Evolutionary conservation across 2,329 filamentous ascomycete genomes (phyloP).

Genomic region (Neurospora crassa): DNA sequence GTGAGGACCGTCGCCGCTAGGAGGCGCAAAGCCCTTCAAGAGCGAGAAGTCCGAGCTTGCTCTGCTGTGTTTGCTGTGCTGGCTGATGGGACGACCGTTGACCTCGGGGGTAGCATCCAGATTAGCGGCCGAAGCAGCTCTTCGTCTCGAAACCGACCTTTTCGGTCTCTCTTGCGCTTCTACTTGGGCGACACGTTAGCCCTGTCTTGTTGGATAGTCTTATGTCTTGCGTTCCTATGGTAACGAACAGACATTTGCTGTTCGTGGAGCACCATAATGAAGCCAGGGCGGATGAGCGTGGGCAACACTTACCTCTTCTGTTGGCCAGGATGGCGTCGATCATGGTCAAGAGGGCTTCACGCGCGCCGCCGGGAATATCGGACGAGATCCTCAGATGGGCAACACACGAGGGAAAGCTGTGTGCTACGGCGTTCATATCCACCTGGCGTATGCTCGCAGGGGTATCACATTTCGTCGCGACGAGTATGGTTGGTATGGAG

Average conservation of each 20-base stretch:
- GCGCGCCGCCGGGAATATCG: slow-evolving; percentile 60
- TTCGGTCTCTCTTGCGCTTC: slow-evolving; percentile 32
- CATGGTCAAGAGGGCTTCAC: slow-evolving; percentile 66
- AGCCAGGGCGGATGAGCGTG: neutral
- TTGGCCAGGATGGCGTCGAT: slow-evolving; percentile 60
- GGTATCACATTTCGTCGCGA: slow-evolving; percentile 84
- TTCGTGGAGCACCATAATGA: slow-evolving; percentile 2
- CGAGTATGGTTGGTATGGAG: slow-evolving; percentile 66
- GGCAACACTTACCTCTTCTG: slow-evolving; percentile 52
- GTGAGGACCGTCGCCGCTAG: slow-evolving; percentile 31
- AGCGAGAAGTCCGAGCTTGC: slow-evolving; percentile 62
- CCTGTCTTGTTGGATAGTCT: neutral
- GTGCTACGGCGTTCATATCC: slow-evolving; percentile 54
- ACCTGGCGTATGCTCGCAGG: slow-evolving; percentile 61
- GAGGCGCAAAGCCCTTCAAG: slow-evolving; percentile 42
- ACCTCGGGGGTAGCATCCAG: slow-evolving; percentile 45
- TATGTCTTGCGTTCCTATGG: neutral
- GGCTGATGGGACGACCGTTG: slow-evolving; percentile 43
- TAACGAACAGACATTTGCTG: neutral
- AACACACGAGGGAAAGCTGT: slow-evolving; percentile 59
- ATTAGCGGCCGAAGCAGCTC: slow-evolving; percentile 53
- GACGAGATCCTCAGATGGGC: slow-evolving; percentile 65
- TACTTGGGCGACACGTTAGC: slow-evolving; percentile 11
- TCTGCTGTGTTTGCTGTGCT: slow-evolving; percentile 57
- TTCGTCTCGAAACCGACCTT: slow-evolving; percentile 35